phyloP scores from a whole-genome alignment of 208 protist species.

The Wallacemonas sp. region DNA sequence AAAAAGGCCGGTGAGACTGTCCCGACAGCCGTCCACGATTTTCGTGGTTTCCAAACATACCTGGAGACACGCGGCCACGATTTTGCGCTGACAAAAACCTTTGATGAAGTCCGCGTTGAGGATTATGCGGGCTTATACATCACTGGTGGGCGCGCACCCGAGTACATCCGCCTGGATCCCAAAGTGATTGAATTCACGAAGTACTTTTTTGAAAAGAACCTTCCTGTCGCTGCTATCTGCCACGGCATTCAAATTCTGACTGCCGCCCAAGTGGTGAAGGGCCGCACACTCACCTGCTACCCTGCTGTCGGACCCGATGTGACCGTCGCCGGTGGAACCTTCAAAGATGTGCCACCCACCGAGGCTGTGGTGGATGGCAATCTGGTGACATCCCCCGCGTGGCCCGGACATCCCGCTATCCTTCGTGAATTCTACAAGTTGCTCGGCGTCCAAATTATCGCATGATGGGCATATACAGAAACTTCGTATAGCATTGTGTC shows the following conservation, averaged over 20 bases:
- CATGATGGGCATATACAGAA: too few species aligned
- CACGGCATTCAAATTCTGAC: conserved; percentile 36
- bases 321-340: conserved; percentile 20
- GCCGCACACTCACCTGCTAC: conserved; percentile 34
- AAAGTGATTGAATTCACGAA: conserved; percentile 27
- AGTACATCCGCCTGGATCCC: conserved; percentile 36
- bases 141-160: conserved; percentile 24
- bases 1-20: conserved; percentile 29
- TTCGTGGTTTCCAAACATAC: conserved; percentile 38
- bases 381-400: conserved; percentile 33
- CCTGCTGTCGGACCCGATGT: conserved; percentile 31
- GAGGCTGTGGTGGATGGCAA: conserved; percentile 38
- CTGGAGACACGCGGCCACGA: conserved; percentile 37
- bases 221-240: conserved; percentile 33
- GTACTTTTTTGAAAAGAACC: conserved; percentile 42
- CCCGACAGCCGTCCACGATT: conserved; percentile 33
- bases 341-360: conserved; percentile 32
- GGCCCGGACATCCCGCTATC: conserved; percentile 29
- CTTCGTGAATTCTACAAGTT: conserved; percentile 24
- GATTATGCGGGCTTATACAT: conserved; percentile 43
- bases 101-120: conserved; percentile 27
- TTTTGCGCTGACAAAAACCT: conserved; percentile 34
- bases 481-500: too few species aligned
- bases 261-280: conserved; percentile 27
- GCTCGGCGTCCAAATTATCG: conserved; percentile 25